phyloP scores from a whole-genome alignment of 2,329 filamentous ascomycete genomes.

The Rutstroemia sp. region DNA sequence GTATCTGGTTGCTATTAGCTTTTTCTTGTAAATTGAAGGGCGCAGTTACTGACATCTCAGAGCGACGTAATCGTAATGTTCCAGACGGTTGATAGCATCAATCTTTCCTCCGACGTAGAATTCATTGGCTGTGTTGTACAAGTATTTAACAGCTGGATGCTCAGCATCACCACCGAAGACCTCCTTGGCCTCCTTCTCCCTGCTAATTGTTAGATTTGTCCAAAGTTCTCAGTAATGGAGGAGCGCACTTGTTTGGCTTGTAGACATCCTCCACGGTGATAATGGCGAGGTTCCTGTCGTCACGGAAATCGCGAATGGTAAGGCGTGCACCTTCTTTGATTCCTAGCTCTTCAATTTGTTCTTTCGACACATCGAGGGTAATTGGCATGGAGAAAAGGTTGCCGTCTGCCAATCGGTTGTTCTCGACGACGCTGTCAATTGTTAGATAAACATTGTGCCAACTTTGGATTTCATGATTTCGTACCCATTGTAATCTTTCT shows the following conservation, averaged over 20 bases:
- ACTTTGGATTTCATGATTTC: slow-evolving; percentile 24
- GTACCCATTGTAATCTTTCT: slow-evolving; percentile 94
- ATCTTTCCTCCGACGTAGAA: slow-evolving; percentile 95
- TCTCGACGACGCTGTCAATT: slow-evolving; percentile 67
- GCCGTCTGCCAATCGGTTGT: slow-evolving; percentile 80
- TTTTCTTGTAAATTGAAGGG: neutral
- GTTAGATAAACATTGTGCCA: slow-evolving; percentile 23
- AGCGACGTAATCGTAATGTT: slow-evolving; percentile 98
- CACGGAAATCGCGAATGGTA: slow-evolving; percentile 88
- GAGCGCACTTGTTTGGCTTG: slow-evolving; percentile 79
- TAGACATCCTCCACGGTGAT: slow-evolving; percentile 94
- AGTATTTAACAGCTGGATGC: slow-evolving; percentile 88
- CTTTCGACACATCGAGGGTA: slow-evolving; percentile 75
- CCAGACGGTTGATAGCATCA: slow-evolving; percentile 87
- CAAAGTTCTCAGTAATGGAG: neutral
- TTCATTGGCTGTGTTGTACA: slow-evolving; percentile 72
- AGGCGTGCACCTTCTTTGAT: slow-evolving; percentile 76
- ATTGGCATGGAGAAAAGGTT: slow-evolving; percentile 96
- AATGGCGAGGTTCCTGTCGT: slow-evolving; percentile 93
- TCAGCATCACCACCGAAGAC: slow-evolving; percentile 90
- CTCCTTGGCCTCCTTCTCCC: slow-evolving; percentile 80
- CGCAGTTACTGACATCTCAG: slow-evolving; percentile 66
- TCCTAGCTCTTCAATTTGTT: slow-evolving; percentile 65
- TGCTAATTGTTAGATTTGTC: slow-evolving; percentile 32
- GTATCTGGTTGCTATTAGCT: slow-evolving; percentile 52